Percentiles rank a stretch among this genome's conserved stretches.
phyloP scores from a whole-genome alignment of 805 yeast genomes.

The Millerozyma acaciae region DNA sequence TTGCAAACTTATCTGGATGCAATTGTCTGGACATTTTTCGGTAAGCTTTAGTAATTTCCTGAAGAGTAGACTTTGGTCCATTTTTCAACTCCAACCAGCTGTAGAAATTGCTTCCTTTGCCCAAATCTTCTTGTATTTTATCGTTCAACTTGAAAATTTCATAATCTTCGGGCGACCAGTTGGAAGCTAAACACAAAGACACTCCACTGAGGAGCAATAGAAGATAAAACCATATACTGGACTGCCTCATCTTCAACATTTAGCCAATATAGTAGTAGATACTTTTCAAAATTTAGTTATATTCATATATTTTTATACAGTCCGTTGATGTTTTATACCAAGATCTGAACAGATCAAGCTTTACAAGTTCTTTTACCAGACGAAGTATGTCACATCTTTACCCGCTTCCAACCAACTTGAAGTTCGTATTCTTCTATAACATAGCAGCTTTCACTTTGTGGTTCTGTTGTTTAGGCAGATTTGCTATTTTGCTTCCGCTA shows the following conservation, averaged over 20 bases:
- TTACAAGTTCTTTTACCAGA: neutral
- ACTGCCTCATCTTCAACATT: constrained; percentile 1
- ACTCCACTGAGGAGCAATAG: constrained; percentile 3
- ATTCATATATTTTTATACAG: constrained; percentile 1
- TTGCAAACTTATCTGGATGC: constrained; percentile 77
- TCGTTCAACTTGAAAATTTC: constrained; percentile 76
- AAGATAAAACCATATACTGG: neutral
- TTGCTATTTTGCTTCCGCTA: constrained; percentile 52
- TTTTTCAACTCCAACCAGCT: constrained; percentile 54
- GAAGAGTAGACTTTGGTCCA: constrained; percentile 43
- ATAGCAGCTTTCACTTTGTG: constrained; percentile 40
- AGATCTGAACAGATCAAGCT: neutral
- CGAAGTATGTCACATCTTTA: constrained; percentile 28
- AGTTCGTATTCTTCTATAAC: constrained; percentile 32
- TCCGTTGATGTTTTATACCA: neutral
- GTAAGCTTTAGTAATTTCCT: constrained; percentile 62
- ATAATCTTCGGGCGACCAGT: constrained; percentile 65
- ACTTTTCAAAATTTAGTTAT: neutral
- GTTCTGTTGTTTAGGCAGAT: constrained; percentile 47
- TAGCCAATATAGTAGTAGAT: neutral
- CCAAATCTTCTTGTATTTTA: constrained; percentile 59
- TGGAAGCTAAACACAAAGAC: constrained; percentile 23
- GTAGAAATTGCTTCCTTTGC: constrained; percentile 61
- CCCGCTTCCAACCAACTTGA: constrained; percentile 31
- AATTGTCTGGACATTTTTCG: constrained; percentile 64